Conservation (phyloP, 1,284 basidiomycete genomes). For the Ganoderma lucidum region DNA sequence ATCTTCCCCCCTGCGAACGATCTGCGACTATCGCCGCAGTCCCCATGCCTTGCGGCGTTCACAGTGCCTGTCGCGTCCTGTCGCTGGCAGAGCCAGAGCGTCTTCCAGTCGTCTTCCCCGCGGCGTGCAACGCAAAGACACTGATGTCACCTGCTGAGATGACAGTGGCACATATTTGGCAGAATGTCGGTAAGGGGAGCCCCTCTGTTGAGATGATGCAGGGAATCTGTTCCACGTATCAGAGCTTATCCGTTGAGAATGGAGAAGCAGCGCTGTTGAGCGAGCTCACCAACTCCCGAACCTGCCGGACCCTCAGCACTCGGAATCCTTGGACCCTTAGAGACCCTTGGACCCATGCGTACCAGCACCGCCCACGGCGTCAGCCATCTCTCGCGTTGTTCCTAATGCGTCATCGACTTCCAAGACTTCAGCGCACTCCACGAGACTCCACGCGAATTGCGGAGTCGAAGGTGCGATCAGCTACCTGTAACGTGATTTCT, state of each 20-base stretch:
- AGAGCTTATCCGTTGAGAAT: conserved; percentile 1
- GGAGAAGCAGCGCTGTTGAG: not conserved
- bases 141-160: not conserved
- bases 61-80: not conserved
- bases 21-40: conserved; percentile 2
- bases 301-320: not conserved
- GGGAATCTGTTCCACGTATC: not conserved
- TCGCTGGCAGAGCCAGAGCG: not conserved
- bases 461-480: not conserved
- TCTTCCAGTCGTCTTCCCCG: not conserved
- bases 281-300: not conserved
- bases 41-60: not conserved
- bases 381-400: not conserved
- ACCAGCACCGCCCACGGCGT: not conserved
- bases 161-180: not conserved
- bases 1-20: not conserved
- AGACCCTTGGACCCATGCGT: not conserved
- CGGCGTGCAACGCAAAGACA: not conserved
- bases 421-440: not conserved
- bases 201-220: not conserved
- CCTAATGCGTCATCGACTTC: not conserved
- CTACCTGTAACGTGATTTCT: not conserved
- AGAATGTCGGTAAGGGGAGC: conserved; percentile 3
- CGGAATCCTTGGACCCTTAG: not conserved
- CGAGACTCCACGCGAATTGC: not conserved